phyloP scores from a whole-genome alignment of 2,329 filamentous ascomycete species.

The Capronia americana region DNA sequence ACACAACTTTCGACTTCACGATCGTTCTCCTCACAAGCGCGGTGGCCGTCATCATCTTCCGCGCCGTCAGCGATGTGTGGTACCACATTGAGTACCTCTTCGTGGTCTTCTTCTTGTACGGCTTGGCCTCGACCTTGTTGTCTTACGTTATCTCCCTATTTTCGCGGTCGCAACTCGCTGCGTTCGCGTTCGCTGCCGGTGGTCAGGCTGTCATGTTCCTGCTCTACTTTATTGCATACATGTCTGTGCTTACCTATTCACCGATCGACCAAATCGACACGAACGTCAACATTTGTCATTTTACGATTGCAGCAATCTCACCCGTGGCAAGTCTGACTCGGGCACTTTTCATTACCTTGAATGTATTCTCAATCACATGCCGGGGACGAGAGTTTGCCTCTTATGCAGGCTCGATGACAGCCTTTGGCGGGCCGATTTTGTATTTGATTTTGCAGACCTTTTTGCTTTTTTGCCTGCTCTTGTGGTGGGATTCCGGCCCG shows the following conservation, averaged over 20 bases:
- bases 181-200: constrained; percentile 82
- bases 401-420: constrained; percentile 72
- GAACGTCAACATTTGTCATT: constrained; percentile 73
- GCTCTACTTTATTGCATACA: constrained; percentile 73
- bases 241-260: constrained; percentile 75
- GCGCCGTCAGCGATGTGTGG: constrained; percentile 67
- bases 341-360: constrained; percentile 77
- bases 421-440: constrained; percentile 83
- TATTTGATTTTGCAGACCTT: constrained; percentile 79
- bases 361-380: constrained; percentile 83
- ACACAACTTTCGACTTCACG: constrained; percentile 78
- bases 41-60: constrained; percentile 72
- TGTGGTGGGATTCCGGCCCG: constrained; percentile 82
- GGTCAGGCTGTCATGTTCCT: constrained; percentile 76
- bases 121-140: constrained; percentile 75
- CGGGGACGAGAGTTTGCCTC: constrained; percentile 65
- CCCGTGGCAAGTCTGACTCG: constrained; percentile 78
- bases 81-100: constrained; percentile 84
- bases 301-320: constrained; percentile 73
- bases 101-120: constrained; percentile 79
- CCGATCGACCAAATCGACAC: constrained; percentile 72
- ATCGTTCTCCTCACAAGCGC: constrained; percentile 73
- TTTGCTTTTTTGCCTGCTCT: constrained; percentile 71
- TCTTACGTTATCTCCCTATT: constrained; percentile 84
- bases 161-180: constrained; percentile 76